Evolutionary conservation across 352 stramenopile genomes (phyloP).

Genomic region (Phytopythium cucurbitacearum): DNA sequence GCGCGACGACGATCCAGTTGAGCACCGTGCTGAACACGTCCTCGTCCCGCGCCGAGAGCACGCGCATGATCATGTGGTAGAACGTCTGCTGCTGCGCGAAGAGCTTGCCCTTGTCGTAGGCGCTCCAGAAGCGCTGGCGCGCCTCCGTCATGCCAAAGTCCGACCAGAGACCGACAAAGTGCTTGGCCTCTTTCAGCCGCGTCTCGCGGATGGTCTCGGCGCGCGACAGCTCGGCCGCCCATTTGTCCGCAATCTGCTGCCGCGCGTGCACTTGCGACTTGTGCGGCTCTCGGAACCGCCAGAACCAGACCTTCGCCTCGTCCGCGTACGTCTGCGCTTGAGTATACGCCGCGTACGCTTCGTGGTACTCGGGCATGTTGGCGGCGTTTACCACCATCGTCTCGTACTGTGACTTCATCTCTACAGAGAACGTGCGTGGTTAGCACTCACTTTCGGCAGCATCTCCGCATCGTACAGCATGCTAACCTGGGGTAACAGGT

Average conservation of each 20-base stretch:
- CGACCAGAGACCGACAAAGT: conserved; percentile 76
- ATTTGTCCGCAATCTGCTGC: conserved; percentile 55
- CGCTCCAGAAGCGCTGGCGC: conserved; percentile 70
- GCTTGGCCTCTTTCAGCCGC: conserved; percentile 80
- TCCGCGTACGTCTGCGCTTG: conserved; percentile 53
- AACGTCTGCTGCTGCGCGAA: conserved; percentile 87
- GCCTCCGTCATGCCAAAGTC: conserved; percentile 80
- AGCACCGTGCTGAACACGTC: conserved; percentile 73
- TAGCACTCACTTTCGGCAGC: neutral
- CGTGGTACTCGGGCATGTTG: conserved; percentile 74
- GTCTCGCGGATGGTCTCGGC: conserved; percentile 51
- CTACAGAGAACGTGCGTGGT: conserved; percentile 4
- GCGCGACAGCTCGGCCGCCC: conserved; percentile 46
- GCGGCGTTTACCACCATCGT: conserved; percentile 66
- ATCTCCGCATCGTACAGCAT: too few species aligned
- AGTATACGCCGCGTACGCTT: conserved; percentile 52
- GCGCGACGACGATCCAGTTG: conserved; percentile 79
- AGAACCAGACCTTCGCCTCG: conserved; percentile 85
- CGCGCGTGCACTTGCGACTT: conserved; percentile 46
- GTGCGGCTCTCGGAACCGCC: conserved; percentile 79
- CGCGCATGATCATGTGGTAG: conserved; percentile 79
- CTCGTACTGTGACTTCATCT: conserved; percentile 79
- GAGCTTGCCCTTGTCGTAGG: conserved; percentile 82
- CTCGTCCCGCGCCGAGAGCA: conserved; percentile 66
- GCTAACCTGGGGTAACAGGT: conserved; percentile 42